A percentile compares a stretch with the other conserved stretches of the same genome.
These are phyloP conservation scores for Pythium rishiriense DNA, from an alignment of 352 stramenopile genomes.

Conservation along the genomic window DNA sequence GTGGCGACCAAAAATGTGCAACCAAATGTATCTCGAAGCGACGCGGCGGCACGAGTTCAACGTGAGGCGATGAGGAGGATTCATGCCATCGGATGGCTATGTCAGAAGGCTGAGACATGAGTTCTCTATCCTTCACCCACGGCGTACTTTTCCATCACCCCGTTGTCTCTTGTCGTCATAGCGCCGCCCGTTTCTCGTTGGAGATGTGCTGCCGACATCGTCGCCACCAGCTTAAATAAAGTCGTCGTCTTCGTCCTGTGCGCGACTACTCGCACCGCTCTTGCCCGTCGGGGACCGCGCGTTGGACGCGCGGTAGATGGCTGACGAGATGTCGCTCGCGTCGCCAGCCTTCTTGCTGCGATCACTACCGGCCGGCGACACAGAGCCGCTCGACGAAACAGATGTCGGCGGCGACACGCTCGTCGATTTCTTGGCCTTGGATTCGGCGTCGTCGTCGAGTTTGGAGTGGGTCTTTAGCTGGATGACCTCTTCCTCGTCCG, in stretches of 20 bases:
- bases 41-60: background rate
- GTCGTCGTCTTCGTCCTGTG: conserved; percentile 57
- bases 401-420: conserved; percentile 32
- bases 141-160: background rate
- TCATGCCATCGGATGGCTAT: background rate
- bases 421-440: conserved; percentile 25
- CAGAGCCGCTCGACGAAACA: conserved; percentile 24
- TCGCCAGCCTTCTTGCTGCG: conserved; percentile 23
- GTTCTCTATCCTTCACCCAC: background rate
- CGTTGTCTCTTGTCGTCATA: background rate
- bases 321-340: conserved; percentile 34
- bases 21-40: background rate
- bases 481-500: conserved; percentile 77
- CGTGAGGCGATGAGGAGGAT: background rate
- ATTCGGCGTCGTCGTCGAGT: conserved; percentile 25
- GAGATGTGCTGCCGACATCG: background rate
- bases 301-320: conserved; percentile 40
- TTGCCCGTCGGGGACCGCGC: conserved; percentile 29
- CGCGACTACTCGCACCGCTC: conserved; percentile 12
- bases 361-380: conserved; percentile 19
- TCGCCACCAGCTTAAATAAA: conserved; percentile 57
- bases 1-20: background rate
- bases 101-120: background rate
- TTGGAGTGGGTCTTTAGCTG: conserved; percentile 49
- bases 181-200: background rate